Conservation (phyloP, 805 yeast species). For the Yarrowia bubula region DNA sequence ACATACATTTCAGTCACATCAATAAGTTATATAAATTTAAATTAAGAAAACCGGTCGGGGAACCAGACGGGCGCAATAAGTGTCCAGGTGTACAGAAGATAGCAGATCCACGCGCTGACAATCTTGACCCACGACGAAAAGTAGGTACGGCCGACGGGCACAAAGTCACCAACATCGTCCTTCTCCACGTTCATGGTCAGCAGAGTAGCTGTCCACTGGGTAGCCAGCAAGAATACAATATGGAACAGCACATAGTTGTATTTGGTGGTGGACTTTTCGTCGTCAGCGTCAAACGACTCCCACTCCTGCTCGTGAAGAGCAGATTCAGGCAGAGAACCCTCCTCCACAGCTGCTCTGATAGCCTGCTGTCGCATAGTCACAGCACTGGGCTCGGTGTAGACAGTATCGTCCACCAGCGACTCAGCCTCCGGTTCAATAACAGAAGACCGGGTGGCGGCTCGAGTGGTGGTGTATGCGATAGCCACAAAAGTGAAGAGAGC, state of each 20-base stretch:
- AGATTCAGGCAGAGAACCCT: conserved; percentile 90
- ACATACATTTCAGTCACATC: too few species aligned
- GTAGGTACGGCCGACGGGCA: conserved; percentile 96
- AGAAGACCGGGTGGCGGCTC: conserved; percentile 83
- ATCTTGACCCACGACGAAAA: conserved; percentile 95
- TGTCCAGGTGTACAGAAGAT: conserved; percentile 82
- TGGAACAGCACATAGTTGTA: conserved; percentile 89
- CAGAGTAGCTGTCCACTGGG: conserved; percentile 94
- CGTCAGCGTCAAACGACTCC: conserved; percentile 54
- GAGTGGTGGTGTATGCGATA: conserved; percentile 92
- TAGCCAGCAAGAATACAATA: conserved; percentile 86
- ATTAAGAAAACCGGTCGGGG: conserved; percentile 72
- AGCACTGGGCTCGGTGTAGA: conserved; percentile 42
- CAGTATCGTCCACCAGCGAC: conserved; percentile 40
- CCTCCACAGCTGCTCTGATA: conserved; percentile 89
- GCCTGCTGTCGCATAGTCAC: conserved; percentile 75
- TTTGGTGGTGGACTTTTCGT: conserved; percentile 60
- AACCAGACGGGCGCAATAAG: conserved; percentile 82
- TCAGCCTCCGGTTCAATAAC: conserved; percentile 42
- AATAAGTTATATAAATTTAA: too few species aligned
- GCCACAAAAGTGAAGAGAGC: conserved; percentile 93
- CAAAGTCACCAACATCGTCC: conserved; percentile 81
- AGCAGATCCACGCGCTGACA: conserved; percentile 89
- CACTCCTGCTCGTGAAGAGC: conserved; percentile 75
- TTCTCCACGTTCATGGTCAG: conserved; percentile 87